phyloP scores from a whole-genome alignment of 768 basidiomycete species.

The Antrodiella citrinella region DNA sequence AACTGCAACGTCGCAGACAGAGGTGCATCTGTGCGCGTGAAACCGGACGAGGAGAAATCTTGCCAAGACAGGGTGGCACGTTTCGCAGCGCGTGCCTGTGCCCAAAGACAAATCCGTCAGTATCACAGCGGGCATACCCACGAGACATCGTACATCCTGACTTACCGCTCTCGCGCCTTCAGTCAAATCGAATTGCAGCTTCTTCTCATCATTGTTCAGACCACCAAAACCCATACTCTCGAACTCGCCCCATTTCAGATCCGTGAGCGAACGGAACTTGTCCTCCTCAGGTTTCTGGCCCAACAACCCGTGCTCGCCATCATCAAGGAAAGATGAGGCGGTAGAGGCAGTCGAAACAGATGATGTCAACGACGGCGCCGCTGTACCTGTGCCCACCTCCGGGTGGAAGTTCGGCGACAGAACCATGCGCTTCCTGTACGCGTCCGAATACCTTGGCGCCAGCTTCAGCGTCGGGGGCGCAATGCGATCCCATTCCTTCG shows the following conservation, averaged over 20 bases:
- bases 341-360: conserved; percentile 31
- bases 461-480: conserved; percentile 53
- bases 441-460: conserved; percentile 63
- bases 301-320: conserved; percentile 23
- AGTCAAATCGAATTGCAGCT: conserved; percentile 87
- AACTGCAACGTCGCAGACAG: conserved; percentile 82
- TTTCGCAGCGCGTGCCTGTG: conserved; percentile 60
- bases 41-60: conserved; percentile 81
- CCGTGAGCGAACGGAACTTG: conserved; percentile 72
- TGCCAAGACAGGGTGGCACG: conserved; percentile 85
- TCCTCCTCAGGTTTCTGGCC: conserved; percentile 42
- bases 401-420: conserved; percentile 56
- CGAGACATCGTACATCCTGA: conserved; percentile 3
- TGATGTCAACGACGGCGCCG: conserved; percentile 28
- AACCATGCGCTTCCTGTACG: conserved; percentile 71
- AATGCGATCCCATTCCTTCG: conserved; percentile 75
- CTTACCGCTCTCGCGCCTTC: conserved; percentile 73
- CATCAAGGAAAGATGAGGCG: conserved; percentile 21
- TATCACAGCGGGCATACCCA: not conserved
- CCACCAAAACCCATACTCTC: conserved; percentile 74
- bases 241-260: conserved; percentile 90
- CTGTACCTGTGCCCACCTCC: conserved; percentile 21
- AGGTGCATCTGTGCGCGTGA: conserved; percentile 69
- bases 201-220: conserved; percentile 45
- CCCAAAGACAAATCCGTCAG: not conserved